Base-by-base conservation (phyloP, 2,329 filamentous ascomycete genomes). In the Didymosphaeria variabile region DNA sequence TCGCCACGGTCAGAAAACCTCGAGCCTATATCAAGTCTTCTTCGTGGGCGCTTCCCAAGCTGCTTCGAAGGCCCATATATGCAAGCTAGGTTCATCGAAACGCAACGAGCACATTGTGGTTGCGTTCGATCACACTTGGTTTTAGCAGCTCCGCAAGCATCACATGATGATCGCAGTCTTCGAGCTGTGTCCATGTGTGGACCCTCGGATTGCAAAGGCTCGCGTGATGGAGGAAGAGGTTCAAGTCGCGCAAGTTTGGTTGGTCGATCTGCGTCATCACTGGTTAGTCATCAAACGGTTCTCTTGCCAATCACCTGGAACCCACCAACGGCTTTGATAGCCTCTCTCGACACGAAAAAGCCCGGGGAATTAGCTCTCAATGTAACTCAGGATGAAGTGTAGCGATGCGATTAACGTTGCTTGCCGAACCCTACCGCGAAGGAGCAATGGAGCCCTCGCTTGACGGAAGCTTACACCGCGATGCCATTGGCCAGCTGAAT, bases 51-150 rank as follows among this genome's bases (percentile, higher is more conserved):
- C 42, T 60, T 60, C 5, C 58, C 58, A 21, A 52, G 50, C 32
- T 60, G 58, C 19, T 54, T 47, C 9, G 58, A 60, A 8, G 53
- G 53, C 1, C 58, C 58, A 21, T 60, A 60, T 31, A 57, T 21
- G 21, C 58, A 60, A 13, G 45, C 29, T 15, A 60, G 47, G 19
- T 49, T 57, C 38, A 57, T n/a, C 6, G 53, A 47, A 26, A 38
- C 7, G 32, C 58, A 60, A 15, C 58, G 58, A 6, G 15, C 45
- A 38, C 58, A 60, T 15, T 53, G 46, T 21, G 58, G 58, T 49
- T 60, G 58, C 13, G 19, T 21, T 42, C 58, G 58, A 36, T 60
- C 58, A 31, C 58, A 60, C 51, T 60, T 60, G 13, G 53, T 56
- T 38, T 60, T 60, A 21, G 58, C 58, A 2, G 49, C 38, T 5